Evolutionary conservation across 1,284 basidiomycete species (phyloP), one percentile per base, ranked within the genome.

Genomic region (Rhodotorula sp.): DNA sequence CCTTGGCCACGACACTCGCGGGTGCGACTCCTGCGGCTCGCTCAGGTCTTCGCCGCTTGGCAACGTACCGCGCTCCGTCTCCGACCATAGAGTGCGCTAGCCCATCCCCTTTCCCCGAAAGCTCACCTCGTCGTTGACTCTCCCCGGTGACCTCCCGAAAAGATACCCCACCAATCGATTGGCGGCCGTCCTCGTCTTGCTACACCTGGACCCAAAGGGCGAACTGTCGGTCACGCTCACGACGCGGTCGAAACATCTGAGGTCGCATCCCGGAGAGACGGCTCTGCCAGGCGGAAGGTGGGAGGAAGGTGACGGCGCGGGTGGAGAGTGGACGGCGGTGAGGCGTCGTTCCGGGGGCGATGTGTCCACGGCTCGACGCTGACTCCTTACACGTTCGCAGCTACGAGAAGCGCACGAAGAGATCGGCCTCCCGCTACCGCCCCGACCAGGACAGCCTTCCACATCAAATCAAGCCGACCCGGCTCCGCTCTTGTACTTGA

Each of bases 351-450:
- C n/a, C n/a, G n/a, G n/a, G n/a, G n/a, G n/a, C n/a, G n/a, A n/a
- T n/a, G n/a, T n/a, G n/a, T n/a, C n/a, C n/a, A n/a, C n/a, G n/a
- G n/a, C n/a, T n/a, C n/a, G n/a, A n/a, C n/a, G n/a, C n/a, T n/a
- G n/a, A n/a, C n/a, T n/a, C n/a, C 29, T 29, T 64, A n/a, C 5
- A 26, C 2, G 14, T 21, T n/a, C 43, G n/a, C 66, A 77, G 76
- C 63, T 76, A 1, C 64, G 78, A 15, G 78, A 79, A 71, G 78
- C 78, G 6, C 39, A 69, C 51, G 78, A 79, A 63, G 78, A 79
- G 51, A 70, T 77, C 26, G 68, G 56, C 8, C 67, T 79, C 4
- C 60, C 73, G 0, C 59, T 76, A 2, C 52, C 58, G 0, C 23
- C 52, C 1, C 39, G 57, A 18, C 26, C 15, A 12, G 26, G 15